phyloP scores from a whole-genome alignment of 2,329 filamentous ascomycete species.

The Triangularia setosa region DNA sequence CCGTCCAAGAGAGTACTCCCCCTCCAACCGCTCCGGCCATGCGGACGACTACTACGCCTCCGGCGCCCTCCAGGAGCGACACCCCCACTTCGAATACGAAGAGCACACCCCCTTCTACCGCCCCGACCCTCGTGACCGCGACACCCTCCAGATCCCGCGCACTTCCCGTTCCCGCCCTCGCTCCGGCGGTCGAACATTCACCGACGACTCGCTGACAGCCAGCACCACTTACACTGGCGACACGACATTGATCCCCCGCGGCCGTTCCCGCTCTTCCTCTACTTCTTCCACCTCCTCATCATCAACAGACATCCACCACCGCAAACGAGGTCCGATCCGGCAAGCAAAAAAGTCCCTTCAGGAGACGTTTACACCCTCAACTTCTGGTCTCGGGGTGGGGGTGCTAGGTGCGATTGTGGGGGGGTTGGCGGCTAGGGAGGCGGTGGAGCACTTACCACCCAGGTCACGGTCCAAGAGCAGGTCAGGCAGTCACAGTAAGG shows the following conservation, averaged over 20 bases:
- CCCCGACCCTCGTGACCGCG: not conserved
- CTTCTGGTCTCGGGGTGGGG: conserved; percentile 47
- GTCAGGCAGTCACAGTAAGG: conserved; percentile 28
- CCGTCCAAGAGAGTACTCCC: conserved; percentile 9
- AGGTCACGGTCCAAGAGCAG: conserved; percentile 17
- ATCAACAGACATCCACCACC: not conserved
- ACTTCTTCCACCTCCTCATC: not conserved
- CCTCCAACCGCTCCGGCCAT: not conserved
- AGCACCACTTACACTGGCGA: conserved; percentile 1
- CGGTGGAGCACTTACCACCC: conserved; percentile 13
- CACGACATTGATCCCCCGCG: conserved; percentile 4
- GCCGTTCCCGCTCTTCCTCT: not conserved
- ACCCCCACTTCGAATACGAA: conserved; percentile 8
- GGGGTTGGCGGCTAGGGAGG: conserved; percentile 49
- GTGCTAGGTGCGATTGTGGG: conserved; percentile 53
- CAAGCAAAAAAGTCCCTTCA: conserved; percentile 41
- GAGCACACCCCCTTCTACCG: conserved; percentile 11
- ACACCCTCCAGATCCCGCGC: not conserved
- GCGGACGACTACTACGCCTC: conserved; percentile 1
- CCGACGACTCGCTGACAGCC: not conserved
- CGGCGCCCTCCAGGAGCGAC: not conserved
- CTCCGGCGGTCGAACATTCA: not conserved
- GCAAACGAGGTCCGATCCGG: conserved; percentile 33
- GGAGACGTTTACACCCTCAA: conserved; percentile 46
- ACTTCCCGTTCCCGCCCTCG: conserved; percentile 1